Conservation (phyloP, 305 asterid species). For the Withania somnifera region DNA sequence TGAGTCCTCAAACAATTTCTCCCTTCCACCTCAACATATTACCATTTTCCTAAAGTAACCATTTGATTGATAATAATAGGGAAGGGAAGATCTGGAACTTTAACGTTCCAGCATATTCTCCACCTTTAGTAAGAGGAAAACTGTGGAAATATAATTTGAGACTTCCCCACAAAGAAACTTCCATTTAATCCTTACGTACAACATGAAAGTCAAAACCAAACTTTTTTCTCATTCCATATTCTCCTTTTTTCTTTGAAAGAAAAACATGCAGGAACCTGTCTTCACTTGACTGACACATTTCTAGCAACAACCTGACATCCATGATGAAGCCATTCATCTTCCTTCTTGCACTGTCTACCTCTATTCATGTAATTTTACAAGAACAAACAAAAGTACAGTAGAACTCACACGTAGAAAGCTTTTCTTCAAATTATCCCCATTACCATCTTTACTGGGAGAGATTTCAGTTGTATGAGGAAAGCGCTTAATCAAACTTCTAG, state of each 20-base stretch:
- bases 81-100: background rate
- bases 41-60: background rate
- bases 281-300: background rate
- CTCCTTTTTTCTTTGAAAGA: background rate
- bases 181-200: background rate
- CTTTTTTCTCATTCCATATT: background rate
- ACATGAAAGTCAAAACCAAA: background rate
- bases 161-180: background rate
- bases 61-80: background rate
- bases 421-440: conserved; percentile 29
- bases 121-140: background rate
- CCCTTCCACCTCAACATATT: background rate
- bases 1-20: background rate
- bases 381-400: background rate
- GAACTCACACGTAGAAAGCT: conserved; percentile 55
- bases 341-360: background rate
- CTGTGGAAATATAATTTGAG: background rate
- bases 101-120: background rate
- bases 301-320: background rate
- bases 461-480: conserved; percentile 33
- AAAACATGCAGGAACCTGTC: background rate
- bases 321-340: background rate
- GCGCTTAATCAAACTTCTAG: conserved; percentile 53
- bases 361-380: background rate
- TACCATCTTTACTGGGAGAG: conserved; percentile 64